Base-by-base conservation (phyloP, 2,329 filamentous ascomycete genomes). In the Cadophora luteo-olivacea region DNA sequence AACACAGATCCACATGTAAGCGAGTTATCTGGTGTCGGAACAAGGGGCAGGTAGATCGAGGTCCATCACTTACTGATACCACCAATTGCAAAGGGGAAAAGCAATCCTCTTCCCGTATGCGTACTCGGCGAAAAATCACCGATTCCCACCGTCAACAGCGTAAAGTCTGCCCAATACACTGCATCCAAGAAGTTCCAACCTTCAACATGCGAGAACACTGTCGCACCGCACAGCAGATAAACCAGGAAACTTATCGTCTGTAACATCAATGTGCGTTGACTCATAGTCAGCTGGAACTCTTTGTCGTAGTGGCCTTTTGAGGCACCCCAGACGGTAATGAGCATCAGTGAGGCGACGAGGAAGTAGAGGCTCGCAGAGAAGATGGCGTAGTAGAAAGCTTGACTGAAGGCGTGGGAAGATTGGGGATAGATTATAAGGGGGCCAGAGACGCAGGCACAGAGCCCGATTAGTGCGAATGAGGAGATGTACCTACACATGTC, bases 161-260 rank as follows among this genome's bases (percentile, higher is more conserved):
- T 90, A 33, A 93, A 88, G 74, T 94, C 89, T 62, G 90, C 91
- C 86, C 92, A 94, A 77, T 94, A 94, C 1, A 94, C 82, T 2
- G 89, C 88, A 74, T 97, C 92, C 0, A 92, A 87, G 75, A 91
- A 97, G 24, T 84, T 82, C 89, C 94, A 96, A 3, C 81, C 85
- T 70, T 97, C 91, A 3, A 96, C 85, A 1, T 82, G 82, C 6
- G 88, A 87, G 76, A 96, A 97, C 0, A 97, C 81, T 0, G 90
- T 86, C 0, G 91, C 93, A 0, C 94, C 94, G 1, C 93, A 80
- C 0, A 92, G 88, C 0, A 97, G 82, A 83, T 96, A 97, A 60
- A 92, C 81, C 63, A 97, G 89, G 76, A 97, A 92, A 66, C 92
- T 82, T 79, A 97, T 97, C 1, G 93, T 97, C 79, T 97, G 94